These are phyloP conservation scores for Chamaecrista fasciculata DNA, from an alignment of 306 rosid species.

Conservation along the genomic window DNA sequence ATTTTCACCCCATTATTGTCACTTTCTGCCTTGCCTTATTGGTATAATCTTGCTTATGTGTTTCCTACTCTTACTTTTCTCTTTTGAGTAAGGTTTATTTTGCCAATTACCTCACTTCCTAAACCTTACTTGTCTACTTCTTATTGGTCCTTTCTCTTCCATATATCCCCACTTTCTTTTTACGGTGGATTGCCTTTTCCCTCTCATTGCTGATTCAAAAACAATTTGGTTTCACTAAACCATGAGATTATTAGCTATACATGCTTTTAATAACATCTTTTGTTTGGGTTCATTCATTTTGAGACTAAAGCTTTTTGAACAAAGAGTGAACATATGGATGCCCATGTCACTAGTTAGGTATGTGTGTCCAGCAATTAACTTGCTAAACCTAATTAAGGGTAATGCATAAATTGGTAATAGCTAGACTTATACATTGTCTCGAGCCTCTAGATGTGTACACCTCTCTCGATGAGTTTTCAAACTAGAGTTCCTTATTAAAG, in stretches of 20 bases:
- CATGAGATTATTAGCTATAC: background rate
- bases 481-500: too few species aligned
- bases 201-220: background rate
- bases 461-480: too few species aligned
- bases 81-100: slow-evolving; percentile 23
- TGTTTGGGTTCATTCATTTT: too few species aligned
- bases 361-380: too few species aligned
- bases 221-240: slow-evolving; percentile 16
- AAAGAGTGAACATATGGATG: too few species aligned
- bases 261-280: background rate
- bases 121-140: slow-evolving; percentile 7
- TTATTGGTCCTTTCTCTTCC: background rate
- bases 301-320: too few species aligned
- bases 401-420: too few species aligned
- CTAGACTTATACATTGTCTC: too few species aligned
- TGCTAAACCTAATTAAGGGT: too few species aligned
- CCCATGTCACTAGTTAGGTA: too few species aligned
- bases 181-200: background rate
- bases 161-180: background rate
- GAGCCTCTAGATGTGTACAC: too few species aligned
- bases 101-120: slow-evolving; percentile 20
- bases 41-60: slow-evolving; percentile 31
- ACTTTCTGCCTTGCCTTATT: slow-evolving; percentile 41
- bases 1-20: slow-evolving; percentile 35
- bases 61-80: slow-evolving; percentile 19